Conservation (phyloP, 192 early-diverging fungal species). For the Rhizoclosmatium globosum region DNA sequence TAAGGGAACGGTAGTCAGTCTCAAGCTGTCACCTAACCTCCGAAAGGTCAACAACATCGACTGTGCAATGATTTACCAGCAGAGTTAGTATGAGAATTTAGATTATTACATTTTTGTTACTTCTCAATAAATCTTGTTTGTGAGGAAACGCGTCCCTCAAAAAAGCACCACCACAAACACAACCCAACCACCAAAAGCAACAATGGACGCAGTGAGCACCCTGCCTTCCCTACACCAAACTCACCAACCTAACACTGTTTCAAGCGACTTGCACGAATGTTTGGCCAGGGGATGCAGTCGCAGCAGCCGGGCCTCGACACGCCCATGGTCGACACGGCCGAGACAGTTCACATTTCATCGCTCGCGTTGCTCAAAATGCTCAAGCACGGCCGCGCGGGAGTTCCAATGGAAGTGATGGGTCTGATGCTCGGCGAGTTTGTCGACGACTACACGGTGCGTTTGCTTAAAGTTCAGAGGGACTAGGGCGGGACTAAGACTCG, state of each 20-base stretch:
- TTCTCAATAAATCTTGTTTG: too few species aligned
- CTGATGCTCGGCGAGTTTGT: constrained; percentile 99
- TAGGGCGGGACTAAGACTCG: too few species aligned
- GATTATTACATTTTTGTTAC: too few species aligned
- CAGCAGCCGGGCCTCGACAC: constrained; percentile 72
- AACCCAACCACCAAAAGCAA: too few species aligned
- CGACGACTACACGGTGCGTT: constrained; percentile 89
- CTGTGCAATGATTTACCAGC: constrained; percentile 29
- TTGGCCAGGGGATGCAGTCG: constrained; percentile 50
- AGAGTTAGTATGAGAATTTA: background rate
- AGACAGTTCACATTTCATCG: constrained; percentile 99
- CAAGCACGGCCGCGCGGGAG: constrained; percentile 27
- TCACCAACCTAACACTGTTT: too few species aligned
- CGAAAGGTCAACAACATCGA: constrained; percentile 44
- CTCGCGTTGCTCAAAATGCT: constrained; percentile 93
- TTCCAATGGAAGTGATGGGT: constrained; percentile 75
- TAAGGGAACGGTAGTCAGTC: constrained; percentile 56
- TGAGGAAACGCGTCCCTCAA: too few species aligned
- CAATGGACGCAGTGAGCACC: too few species aligned
- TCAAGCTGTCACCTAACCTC: constrained; percentile 66
- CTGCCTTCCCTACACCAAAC: too few species aligned
- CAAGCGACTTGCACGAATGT: constrained; percentile 50
- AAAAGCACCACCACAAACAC: too few species aligned
- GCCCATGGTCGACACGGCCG: constrained; percentile 96
- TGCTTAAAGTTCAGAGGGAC: background rate